Evolutionary conservation across 768 basidiomycete species (phyloP).

Genomic region (Strobilomyces echinocephalus): DNA sequence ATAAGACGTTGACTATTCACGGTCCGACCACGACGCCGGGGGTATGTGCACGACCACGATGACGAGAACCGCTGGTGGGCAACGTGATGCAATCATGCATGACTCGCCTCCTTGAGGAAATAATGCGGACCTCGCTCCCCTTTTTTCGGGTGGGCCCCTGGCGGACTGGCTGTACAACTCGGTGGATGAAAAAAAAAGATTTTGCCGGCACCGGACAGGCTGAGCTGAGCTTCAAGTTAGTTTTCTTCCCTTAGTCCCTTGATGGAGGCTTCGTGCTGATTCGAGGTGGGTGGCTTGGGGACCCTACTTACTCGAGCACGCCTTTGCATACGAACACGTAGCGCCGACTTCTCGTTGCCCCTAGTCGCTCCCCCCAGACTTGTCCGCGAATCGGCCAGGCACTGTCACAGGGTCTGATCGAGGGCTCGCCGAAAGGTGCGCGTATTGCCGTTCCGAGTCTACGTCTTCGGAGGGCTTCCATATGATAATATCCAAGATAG

Average conservation of each 20-base stretch:
- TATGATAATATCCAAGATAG: neutral
- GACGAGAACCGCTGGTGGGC: neutral
- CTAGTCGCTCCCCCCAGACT: too few relatives aligned
- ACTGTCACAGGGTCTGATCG: too few relatives aligned
- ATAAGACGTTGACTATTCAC: slow-evolving; percentile 2
- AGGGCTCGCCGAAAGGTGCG: neutral
- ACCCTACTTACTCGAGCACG: neutral
- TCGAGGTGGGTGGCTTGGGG: neutral
- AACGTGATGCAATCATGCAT: too few relatives aligned
- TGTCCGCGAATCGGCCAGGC: too few relatives aligned
- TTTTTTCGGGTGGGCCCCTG: neutral
- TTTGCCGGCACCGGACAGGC: neutral
- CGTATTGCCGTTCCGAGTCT: neutral
- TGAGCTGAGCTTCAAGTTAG: too few relatives aligned
- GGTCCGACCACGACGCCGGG: neutral
- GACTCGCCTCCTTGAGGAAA: neutral
- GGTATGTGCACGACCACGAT: neutral
- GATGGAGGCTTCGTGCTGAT: neutral
- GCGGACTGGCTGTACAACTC: neutral
- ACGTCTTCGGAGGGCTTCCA: neutral
- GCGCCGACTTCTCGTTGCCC: too few relatives aligned
- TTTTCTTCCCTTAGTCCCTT: neutral
- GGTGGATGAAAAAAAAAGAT: neutral
- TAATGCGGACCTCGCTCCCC: neutral
- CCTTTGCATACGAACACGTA: too few relatives aligned